A percentile compares a stretch with the other conserved stretches of the same genome.
These are phyloP conservation scores for Leccinum griseonigrum DNA, from an alignment of 1,284 basidiomycete genomes.

Conservation along the genomic window DNA sequence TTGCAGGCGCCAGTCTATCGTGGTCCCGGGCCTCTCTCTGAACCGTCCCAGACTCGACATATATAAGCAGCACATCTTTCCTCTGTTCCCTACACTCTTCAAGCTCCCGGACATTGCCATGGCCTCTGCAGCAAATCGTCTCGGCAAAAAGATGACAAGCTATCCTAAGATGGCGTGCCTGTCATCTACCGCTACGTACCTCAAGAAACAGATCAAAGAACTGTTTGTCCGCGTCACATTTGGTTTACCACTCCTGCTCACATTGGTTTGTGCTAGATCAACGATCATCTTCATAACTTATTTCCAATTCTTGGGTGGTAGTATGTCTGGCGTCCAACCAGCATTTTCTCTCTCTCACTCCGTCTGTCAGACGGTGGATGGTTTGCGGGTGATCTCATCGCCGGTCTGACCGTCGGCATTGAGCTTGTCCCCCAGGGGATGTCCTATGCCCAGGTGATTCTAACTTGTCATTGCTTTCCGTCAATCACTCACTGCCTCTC, in stretches of 20 bases:
- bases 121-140: conserved; percentile 45
- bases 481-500: conserved; percentile 1
- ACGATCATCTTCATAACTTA: conserved; percentile 61
- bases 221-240: conserved; percentile 37
- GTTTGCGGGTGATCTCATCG: conserved; percentile 81
- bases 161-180: conserved; percentile 58
- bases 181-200: conserved; percentile 54
- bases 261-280: conserved; percentile 39
- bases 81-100: background rate
- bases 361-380: conserved; percentile 59
- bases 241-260: background rate
- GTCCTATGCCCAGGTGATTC: conserved; percentile 69
- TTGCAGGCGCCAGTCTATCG: background rate
- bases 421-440: conserved; percentile 89
- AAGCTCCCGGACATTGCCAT: conserved; percentile 27
- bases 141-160: conserved; percentile 57
- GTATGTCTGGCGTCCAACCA: conserved; percentile 38
- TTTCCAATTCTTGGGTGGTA: conserved; percentile 88
- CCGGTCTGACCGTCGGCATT: conserved; percentile 88
- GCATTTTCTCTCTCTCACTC: background rate
- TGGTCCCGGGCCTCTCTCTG: too few relatives aligned
- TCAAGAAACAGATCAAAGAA: conserved; percentile 37
- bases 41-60: background rate
- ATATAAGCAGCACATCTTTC: conserved; percentile 3
- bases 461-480: background rate